Percentiles rank a stretch among this genome's conserved stretches.
phyloP scores from a whole-genome alignment of 1,284 basidiomycete genomes.

The Pyrrhoderma lamaoense region DNA sequence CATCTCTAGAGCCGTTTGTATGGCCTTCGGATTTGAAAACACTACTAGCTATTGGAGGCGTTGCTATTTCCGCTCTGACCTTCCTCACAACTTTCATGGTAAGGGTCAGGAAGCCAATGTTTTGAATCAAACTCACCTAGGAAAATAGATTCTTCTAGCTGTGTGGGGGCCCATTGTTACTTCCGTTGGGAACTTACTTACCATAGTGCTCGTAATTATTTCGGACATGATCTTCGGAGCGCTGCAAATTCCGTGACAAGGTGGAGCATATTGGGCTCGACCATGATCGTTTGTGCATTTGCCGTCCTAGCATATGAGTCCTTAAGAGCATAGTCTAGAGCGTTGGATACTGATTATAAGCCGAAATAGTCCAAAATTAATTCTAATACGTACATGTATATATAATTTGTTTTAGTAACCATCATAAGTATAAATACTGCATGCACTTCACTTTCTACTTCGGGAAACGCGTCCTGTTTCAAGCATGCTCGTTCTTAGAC shows the following conservation, averaged over 20 bases:
- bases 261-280: slow-evolving; percentile 61
- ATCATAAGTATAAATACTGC: not conserved
- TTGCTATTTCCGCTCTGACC: slow-evolving; percentile 55
- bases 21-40: slow-evolving; percentile 44
- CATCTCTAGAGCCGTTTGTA: slow-evolving; percentile 50
- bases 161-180: slow-evolving; percentile 80
- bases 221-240: slow-evolving; percentile 62
- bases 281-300: slow-evolving; percentile 66
- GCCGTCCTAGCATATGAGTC: slow-evolving; percentile 67
- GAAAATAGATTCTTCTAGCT: slow-evolving; percentile 58
- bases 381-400: not conserved
- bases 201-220: slow-evolving; percentile 73
- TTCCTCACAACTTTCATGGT: slow-evolving; percentile 80
- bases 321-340: slow-evolving; percentile 25
- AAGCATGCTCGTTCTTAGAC: slow-evolving; percentile 17
- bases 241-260: slow-evolving; percentile 48
- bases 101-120: slow-evolving; percentile 20
- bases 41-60: slow-evolving; percentile 46
- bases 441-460: not conserved
- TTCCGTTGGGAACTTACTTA: slow-evolving; percentile 78
- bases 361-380: not conserved
- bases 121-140: slow-evolving; percentile 2
- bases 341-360: not conserved
- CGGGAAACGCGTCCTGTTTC: slow-evolving; percentile 2
- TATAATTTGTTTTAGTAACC: not conserved